Evolutionary conservation across 2,329 filamentous ascomycete species (phyloP).

Genomic region (Arachnomyces sp.): DNA sequence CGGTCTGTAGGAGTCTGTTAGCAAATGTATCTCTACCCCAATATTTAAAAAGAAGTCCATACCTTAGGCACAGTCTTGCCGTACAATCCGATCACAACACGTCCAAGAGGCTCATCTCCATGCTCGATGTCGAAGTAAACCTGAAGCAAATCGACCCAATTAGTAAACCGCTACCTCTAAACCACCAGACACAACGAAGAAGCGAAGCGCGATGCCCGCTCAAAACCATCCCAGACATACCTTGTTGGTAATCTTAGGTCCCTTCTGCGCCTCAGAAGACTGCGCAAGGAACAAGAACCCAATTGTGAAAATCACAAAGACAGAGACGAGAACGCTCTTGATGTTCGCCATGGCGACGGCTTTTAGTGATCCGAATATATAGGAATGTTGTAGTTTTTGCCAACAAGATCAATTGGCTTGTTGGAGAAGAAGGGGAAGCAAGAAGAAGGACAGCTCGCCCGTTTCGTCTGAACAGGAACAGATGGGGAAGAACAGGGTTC

Average conservation of each 20-base stretch:
- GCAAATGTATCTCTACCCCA: background rate
- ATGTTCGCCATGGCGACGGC: conserved; percentile 58
- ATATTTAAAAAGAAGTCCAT: conserved; percentile 13
- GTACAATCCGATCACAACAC: conserved; percentile 57
- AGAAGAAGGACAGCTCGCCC: background rate
- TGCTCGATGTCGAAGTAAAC: conserved; percentile 60
- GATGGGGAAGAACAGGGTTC: conserved; percentile 18
- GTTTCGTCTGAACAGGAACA: background rate
- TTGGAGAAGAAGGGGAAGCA: conserved; percentile 6
- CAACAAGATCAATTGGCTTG: background rate
- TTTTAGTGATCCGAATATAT: conserved; percentile 24
- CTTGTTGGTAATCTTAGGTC: conserved; percentile 93
- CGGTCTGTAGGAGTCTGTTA: conserved; percentile 39
- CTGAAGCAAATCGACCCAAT: conserved; percentile 21
- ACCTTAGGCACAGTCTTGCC: conserved; percentile 61
- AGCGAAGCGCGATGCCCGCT: background rate
- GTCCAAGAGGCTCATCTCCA: conserved; percentile 52
- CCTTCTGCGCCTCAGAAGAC: conserved; percentile 65
- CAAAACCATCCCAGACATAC: conserved; percentile 33
- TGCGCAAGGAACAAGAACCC: conserved; percentile 68
- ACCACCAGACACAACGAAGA: background rate
- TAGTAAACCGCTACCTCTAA: conserved; percentile 2
- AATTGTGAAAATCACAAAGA: conserved; percentile 68
- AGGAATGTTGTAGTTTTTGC: conserved; percentile 3
- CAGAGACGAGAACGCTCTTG: conserved; percentile 60